Evolutionary conservation across 805 yeast species (phyloP).

Genomic region (Starmerella vitae): DNA sequence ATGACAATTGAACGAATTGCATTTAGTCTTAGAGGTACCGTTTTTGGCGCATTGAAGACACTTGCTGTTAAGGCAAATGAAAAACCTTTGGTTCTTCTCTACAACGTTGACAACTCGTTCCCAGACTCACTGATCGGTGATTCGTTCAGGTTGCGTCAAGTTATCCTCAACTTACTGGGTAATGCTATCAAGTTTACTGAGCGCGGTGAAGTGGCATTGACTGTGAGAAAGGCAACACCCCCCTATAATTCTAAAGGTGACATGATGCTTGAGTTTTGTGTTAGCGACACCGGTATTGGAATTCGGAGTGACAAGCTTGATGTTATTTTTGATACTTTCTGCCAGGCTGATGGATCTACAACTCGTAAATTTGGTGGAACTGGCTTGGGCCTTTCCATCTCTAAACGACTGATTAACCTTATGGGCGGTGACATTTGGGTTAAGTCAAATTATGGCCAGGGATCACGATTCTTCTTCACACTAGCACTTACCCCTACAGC

Average conservation of each 20-base stretch:
- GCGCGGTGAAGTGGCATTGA: slow-evolving; percentile 64
- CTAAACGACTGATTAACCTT: slow-evolving; percentile 71
- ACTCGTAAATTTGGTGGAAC: slow-evolving; percentile 90
- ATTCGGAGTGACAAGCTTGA: slow-evolving; percentile 75
- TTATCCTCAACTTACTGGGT: slow-evolving; percentile 72
- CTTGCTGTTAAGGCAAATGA: slow-evolving; percentile 82
- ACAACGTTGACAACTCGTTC: slow-evolving; percentile 74
- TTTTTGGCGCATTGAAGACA: slow-evolving; percentile 80
- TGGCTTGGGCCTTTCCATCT: slow-evolving; percentile 76
- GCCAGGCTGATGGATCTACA: slow-evolving; percentile 90
- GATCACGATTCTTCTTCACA: slow-evolving; percentile 73
- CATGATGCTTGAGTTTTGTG: slow-evolving; percentile 64
- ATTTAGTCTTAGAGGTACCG: slow-evolving; percentile 72
- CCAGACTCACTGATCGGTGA: slow-evolving; percentile 81
- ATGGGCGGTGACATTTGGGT: slow-evolving; percentile 97
- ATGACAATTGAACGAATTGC: slow-evolving; percentile 88
- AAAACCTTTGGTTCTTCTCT: slow-evolving; percentile 63
- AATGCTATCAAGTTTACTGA: slow-evolving; percentile 82
- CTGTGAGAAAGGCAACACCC: slow-evolving; percentile 46
- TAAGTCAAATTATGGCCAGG: slow-evolving; percentile 62
- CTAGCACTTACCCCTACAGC: slow-evolving; percentile 62
- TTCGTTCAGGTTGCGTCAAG: slow-evolving; percentile 77
- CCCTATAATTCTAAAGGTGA: slow-evolving; percentile 31
- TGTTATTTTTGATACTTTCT: slow-evolving; percentile 74
- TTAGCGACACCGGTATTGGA: slow-evolving; percentile 83